Conservation (phyloP, 345 rosid genomes). For the Trapa incisa region DNA sequence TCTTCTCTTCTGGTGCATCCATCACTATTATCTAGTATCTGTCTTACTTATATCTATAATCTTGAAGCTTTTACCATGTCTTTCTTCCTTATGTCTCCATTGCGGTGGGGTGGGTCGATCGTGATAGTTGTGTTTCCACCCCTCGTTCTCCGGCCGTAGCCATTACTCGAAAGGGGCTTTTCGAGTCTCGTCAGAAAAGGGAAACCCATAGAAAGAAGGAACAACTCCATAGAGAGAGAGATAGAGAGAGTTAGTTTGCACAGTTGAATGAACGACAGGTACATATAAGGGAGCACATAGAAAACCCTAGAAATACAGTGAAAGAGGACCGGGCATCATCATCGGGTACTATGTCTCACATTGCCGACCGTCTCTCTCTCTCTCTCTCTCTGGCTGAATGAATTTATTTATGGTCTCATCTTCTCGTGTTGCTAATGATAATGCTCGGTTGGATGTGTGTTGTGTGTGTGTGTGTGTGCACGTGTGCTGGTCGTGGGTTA, state of each 20-base stretch:
- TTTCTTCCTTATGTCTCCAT: background rate
- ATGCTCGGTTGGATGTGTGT: background rate
- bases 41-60: background rate
- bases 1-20: conserved; percentile 7
- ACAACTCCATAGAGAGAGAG: background rate
- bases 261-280: background rate
- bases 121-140: background rate
- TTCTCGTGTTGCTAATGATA: background rate
- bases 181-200: too few species aligned
- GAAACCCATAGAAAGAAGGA: background rate
- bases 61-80: background rate
- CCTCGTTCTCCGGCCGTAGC: conserved; percentile 7
- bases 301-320: conserved; percentile 5
- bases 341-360: conserved; percentile 3
- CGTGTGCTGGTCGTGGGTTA: background rate
- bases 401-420: background rate
- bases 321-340: background rate
- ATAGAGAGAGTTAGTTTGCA: background rate
- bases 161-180: conserved; percentile 5
- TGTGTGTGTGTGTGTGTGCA: background rate
- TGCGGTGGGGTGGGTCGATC: background rate
- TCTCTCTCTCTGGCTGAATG: background rate
- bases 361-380: conserved; percentile 3
- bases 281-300: background rate
- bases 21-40: background rate